phyloP scores from a whole-genome alignment of 257 asterid species.

The Henckelia pumila region DNA sequence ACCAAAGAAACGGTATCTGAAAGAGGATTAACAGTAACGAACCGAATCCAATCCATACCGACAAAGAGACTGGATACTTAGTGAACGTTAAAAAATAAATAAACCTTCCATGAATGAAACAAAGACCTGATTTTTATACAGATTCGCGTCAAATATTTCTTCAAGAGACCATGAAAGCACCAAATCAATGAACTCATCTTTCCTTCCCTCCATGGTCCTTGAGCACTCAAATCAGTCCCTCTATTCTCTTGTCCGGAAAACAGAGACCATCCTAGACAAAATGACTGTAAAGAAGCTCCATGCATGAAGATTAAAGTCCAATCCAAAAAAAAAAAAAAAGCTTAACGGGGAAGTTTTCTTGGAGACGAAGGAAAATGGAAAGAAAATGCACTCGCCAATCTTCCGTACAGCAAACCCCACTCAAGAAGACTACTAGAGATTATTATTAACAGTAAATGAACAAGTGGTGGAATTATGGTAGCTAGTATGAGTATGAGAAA shows the following conservation, averaged over 20 bases:
- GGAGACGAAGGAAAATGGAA: slow-evolving; percentile 15
- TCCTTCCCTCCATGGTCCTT: slow-evolving; percentile 23
- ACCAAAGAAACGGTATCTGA: not conserved
- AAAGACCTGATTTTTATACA: slow-evolving; percentile 43
- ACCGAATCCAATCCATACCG: no score
- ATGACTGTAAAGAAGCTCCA: slow-evolving; percentile 14
- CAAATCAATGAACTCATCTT: slow-evolving; percentile 34
- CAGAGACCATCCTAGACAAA: not conserved
- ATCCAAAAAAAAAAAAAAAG: not conserved
- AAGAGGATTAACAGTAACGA: no score
- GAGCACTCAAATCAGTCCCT: not conserved
- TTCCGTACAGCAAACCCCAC: not conserved
- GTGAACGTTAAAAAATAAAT: no score
- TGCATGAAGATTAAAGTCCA: slow-evolving; percentile 16
- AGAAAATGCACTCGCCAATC: slow-evolving; percentile 6
- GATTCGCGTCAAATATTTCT: slow-evolving; percentile 38
- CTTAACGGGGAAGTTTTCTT: slow-evolving; percentile 12
- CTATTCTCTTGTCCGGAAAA: not conserved
- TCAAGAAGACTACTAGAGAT: no score
- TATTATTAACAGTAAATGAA: not conserved
- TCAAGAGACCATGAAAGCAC: slow-evolving; percentile 47
- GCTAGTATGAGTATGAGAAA: no score
- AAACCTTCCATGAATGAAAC: no score
- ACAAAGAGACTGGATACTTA: no score
- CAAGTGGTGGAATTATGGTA: not conserved